Percentiles rank a stretch among this genome's conserved stretches.
Evolutionary conservation across 306 rosid genomes (phyloP).

Genomic region (Begonia masoniana): DNA sequence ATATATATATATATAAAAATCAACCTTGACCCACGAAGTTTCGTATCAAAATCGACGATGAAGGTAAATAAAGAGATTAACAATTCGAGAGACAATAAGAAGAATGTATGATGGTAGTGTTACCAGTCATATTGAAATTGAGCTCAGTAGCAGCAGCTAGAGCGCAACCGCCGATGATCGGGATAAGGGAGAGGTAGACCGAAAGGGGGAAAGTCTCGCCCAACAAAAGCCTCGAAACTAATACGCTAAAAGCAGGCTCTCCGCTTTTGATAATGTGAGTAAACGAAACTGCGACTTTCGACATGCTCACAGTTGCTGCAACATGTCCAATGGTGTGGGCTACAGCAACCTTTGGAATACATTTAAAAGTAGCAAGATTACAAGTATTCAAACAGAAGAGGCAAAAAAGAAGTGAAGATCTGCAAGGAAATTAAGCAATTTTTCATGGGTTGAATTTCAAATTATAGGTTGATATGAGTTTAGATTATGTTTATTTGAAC

Average conservation of each 20-base stretch:
- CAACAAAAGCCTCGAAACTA: constrained; percentile 78
- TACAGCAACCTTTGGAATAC: constrained; percentile 58
- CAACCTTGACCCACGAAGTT: no score
- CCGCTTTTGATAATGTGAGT: constrained; percentile 98
- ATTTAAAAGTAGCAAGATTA: no score
- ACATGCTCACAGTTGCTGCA: constrained; percentile 95
- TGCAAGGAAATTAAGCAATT: no score
- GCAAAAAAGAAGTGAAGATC: no score
- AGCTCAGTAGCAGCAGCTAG: constrained; percentile 97
- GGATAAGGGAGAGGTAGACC: constrained; percentile 75
- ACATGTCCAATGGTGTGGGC: constrained; percentile 98
- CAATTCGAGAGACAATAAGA: no score
- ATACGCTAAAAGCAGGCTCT: constrained; percentile 90
- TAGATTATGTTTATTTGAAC: no score
- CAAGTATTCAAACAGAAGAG: no score
- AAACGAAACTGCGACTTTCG: constrained; percentile 95
- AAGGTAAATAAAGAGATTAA: no score
- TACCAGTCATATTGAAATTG: constrained; percentile 95
- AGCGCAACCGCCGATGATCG: constrained; percentile 95
- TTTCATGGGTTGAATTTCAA: no score
- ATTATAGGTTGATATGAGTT: no score
- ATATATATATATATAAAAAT: no score
- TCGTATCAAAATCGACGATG: no score
- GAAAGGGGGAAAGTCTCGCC: constrained; percentile 76
- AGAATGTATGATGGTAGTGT: neutral